Evolutionary conservation across 257 asterid species (phyloP).

Genomic region (Linaria vulgaris): DNA sequence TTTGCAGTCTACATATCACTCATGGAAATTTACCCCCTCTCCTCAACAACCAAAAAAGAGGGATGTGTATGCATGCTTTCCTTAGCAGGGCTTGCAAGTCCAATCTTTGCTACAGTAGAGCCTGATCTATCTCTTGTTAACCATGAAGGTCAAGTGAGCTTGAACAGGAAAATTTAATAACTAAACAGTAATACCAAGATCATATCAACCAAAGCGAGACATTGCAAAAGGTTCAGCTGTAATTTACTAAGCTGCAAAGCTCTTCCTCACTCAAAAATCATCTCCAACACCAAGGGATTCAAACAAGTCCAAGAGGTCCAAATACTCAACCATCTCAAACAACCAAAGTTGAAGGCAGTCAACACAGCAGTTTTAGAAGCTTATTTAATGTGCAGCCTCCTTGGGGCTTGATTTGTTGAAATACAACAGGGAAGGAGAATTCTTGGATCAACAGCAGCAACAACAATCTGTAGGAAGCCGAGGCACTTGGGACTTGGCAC

Average conservation of each 20-base stretch:
- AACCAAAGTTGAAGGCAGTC: neutral
- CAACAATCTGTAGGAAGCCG: constrained; percentile 9
- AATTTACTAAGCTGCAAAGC: constrained; percentile 10
- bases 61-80: neutral
- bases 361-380: constrained; percentile 17
- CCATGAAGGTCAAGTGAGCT: neutral
- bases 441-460: constrained; percentile 15
- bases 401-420: constrained; percentile 10
- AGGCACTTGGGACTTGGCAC: neutral
- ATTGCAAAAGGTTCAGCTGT: neutral
- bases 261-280: too few relatives aligned
- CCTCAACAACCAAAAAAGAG: neutral
- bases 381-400: constrained; percentile 22
- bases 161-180: neutral
- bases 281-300: neutral
- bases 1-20: neutral
- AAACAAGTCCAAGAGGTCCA: constrained; percentile 19
- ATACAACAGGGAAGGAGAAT: neutral
- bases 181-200: neutral
- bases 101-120: too few relatives aligned
- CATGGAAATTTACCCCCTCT: neutral
- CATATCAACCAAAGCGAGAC: constrained; percentile 5
- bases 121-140: constrained; percentile 17
- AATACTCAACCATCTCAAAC: neutral
- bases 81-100: constrained; percentile 12